phyloP scores from a whole-genome alignment of 2,329 filamentous ascomycete genomes.

The Thelonectria discophora region DNA sequence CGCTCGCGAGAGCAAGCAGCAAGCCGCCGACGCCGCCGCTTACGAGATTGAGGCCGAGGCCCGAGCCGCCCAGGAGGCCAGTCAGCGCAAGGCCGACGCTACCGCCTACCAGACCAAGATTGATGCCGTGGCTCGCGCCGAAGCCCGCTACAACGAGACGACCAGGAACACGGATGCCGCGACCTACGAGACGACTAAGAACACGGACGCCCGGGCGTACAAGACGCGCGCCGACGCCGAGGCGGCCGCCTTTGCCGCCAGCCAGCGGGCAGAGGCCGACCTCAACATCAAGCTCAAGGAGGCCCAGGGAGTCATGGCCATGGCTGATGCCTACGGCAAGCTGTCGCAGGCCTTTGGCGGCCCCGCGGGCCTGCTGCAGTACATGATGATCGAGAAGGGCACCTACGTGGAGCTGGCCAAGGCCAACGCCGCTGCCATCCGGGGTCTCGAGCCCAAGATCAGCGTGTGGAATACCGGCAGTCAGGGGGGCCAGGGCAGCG shows the following conservation, averaged over 20 bases:
- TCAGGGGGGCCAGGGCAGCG: slow-evolving; percentile 51
- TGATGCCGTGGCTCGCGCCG: slow-evolving; percentile 59
- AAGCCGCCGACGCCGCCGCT: slow-evolving; percentile 71
- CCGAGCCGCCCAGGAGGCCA: slow-evolving; percentile 61
- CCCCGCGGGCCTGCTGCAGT: slow-evolving; percentile 79
- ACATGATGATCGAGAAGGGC: slow-evolving; percentile 87
- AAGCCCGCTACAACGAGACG: slow-evolving; percentile 66
- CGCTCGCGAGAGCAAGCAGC: slow-evolving; percentile 71
- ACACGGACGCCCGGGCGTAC: slow-evolving; percentile 70
- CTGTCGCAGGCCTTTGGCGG: slow-evolving; percentile 79
- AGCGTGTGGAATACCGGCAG: slow-evolving; percentile 86
- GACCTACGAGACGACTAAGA: slow-evolving; percentile 68
- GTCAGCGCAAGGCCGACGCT: slow-evolving; percentile 63
- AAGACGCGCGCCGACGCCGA: slow-evolving; percentile 59
- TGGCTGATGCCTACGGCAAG: slow-evolving; percentile 82
- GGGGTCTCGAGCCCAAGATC: slow-evolving; percentile 86
- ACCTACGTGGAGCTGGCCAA: slow-evolving; percentile 80
- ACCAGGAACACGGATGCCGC: slow-evolving; percentile 76
- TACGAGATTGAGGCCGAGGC: slow-evolving; percentile 73
- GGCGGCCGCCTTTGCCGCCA: slow-evolving; percentile 48
- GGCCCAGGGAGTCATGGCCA: slow-evolving; percentile 78
- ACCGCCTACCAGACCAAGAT: slow-evolving; percentile 59
- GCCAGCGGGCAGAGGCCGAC: slow-evolving; percentile 66
- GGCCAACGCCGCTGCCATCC: slow-evolving; percentile 79
- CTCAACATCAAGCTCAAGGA: slow-evolving; percentile 73